Evolutionary conservation across 192 early-diverging fungal genomes (phyloP), one percentile per base, ranked within the genome.

Genomic region (Coemansia sp.): DNA sequence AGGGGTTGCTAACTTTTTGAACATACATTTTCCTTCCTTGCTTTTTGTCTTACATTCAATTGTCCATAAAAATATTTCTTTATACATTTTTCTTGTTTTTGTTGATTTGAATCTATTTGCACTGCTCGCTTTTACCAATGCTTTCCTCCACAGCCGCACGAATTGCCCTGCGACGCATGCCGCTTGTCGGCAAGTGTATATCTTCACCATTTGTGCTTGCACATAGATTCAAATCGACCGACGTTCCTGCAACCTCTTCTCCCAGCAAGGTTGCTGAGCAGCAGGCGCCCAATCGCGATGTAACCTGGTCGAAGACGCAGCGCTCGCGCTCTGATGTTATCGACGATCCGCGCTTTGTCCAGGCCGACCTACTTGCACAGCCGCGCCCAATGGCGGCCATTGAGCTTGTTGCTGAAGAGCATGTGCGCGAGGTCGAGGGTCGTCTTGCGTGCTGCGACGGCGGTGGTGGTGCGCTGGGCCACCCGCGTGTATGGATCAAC

Each of bases 401-500:
- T 53, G 94, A 96, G 59, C 86, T 98, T 53, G 94, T 98, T 76
- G 86, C 87, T 33, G 87, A 93, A 71, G 94, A 94, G 61, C 93
- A 94, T 20, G 84, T 98, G 60, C 91, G 83, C 60, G 76, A 88
- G 67, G 89, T 96, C 20, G 81, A 88, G 21, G 81, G 83, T 33
- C 88, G 93, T 21, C 71, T 87, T 66, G 92, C 89, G 35, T 82
- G 85, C 67, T 98, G 95, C 69, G 87, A 98, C 66, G 95, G 95
- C 63, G 95, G 80, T 29, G 94, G 89, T 51, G 95, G 94, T 63
- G 74, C 93, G 40, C 84, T 98, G 31, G 95, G 95, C 33, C 95
- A 98, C 69, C 95, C 95, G 23, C 91, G 90, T 69, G 91, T 98
- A 25, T 98, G 90, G 82, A 92, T 98, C 71, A 96, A 96, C 78